A percentile compares a stretch with the other conserved stretches of the same genome.
These are phyloP conservation scores for Boletus sp. DNA, from an alignment of 768 basidiomycete genomes.

Conservation along the genomic window DNA sequence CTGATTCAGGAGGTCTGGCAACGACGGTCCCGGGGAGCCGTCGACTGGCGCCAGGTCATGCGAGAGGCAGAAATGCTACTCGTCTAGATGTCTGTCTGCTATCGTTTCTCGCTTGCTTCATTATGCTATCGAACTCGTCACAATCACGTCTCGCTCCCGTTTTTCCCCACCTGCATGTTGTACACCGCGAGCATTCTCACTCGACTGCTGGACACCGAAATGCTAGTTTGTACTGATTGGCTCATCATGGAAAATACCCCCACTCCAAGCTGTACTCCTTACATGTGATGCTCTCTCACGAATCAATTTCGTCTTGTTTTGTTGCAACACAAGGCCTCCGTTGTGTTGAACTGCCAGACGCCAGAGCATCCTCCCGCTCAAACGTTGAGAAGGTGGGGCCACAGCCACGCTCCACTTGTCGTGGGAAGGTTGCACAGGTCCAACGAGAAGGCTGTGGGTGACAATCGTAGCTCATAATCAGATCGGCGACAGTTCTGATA, in stretches of 20 bases:
- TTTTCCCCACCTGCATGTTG: slow-evolving; percentile 9
- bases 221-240: slow-evolving; percentile 12
- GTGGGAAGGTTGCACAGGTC: slow-evolving; percentile 17
- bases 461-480: slow-evolving; percentile 4
- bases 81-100: slow-evolving; percentile 38
- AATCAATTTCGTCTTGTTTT: not conserved
- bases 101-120: not conserved
- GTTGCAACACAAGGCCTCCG: not conserved
- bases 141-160: not conserved
- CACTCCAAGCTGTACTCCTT: slow-evolving; percentile 22
- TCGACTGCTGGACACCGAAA: slow-evolving; percentile 22
- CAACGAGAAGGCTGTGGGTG: slow-evolving; percentile 14
- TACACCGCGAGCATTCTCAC: slow-evolving; percentile 4
- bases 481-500: slow-evolving; percentile 7
- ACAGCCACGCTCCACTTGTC: slow-evolving; percentile 18
- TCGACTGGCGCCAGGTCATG: slow-evolving; percentile 64
- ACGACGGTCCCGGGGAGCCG: slow-evolving; percentile 36
- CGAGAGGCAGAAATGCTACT: slow-evolving; percentile 51
- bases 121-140: slow-evolving; percentile 3
- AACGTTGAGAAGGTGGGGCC: not conserved
- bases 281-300: slow-evolving; percentile 4
- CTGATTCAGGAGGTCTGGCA: slow-evolving; percentile 63
- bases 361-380: too few relatives aligned
- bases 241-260: slow-evolving; percentile 21
- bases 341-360: too few relatives aligned